Conservation (phyloP, 2,329 filamentous ascomycete species). For the Penicillium janthinellum region DNA sequence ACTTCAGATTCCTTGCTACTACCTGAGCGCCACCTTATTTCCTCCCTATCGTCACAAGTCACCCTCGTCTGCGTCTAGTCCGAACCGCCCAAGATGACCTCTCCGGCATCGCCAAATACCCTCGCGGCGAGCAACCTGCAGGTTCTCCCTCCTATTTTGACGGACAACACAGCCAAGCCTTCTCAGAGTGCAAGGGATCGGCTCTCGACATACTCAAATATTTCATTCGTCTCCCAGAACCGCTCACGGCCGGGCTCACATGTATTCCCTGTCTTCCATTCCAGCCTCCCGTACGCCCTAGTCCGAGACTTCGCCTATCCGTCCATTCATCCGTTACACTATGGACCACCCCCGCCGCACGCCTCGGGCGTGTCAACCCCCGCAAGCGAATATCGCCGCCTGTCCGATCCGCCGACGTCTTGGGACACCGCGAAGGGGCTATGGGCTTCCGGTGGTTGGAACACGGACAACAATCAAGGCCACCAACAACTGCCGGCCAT, state of each 20-base stretch:
- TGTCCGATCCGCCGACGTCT: constrained; percentile 74
- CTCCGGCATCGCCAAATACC: constrained; percentile 34
- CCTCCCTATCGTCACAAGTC: constrained; percentile 14
- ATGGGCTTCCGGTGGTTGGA: constrained; percentile 56
- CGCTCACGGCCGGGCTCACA: constrained; percentile 80
- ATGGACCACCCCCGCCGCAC: constrained; percentile 78
- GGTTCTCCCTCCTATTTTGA: constrained; percentile 52
- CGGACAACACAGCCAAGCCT: constrained; percentile 58
- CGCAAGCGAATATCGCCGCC: constrained; percentile 72
- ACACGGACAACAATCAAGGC: constrained; percentile 48
- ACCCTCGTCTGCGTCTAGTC: constrained; percentile 3
- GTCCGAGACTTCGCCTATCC: constrained; percentile 97
- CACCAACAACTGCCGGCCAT: constrained; percentile 78
- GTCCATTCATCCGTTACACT: constrained; percentile 79
- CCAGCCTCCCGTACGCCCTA: constrained; percentile 81
- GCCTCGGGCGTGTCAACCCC: constrained; percentile 81
- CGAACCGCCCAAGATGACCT: constrained; percentile 37
- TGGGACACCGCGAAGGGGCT: constrained; percentile 70
- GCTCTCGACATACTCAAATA: constrained; percentile 78
- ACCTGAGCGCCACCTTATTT: constrained; percentile 24
- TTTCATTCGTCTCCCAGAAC: constrained; percentile 58
- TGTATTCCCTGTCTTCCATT: constrained; percentile 79
- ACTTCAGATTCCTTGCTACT: constrained; percentile 20
- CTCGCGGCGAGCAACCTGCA: constrained; percentile 31
- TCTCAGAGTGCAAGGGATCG: constrained; percentile 80